Percentiles rank a stretch among this genome's conserved stretches.
phyloP scores from a whole-genome alignment of 768 basidiomycete species.

The Tricholoma hemisulphureum region DNA sequence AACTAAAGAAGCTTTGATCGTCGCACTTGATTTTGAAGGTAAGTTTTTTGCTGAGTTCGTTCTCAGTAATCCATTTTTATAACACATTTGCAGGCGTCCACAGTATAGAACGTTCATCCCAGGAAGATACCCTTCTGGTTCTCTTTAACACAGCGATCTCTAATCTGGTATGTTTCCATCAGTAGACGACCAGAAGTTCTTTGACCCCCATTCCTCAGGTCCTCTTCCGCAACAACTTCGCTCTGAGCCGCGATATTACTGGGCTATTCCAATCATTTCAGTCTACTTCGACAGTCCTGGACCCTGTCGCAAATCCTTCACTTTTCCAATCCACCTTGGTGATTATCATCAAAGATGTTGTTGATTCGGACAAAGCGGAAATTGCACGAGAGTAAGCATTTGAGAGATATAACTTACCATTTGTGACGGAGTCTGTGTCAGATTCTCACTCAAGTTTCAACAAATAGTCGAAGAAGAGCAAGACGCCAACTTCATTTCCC shows the following conservation, averaged over 20 bases:
- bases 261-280: constrained; percentile 64
- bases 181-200: not conserved
- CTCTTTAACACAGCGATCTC: constrained; percentile 67
- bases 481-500: constrained; percentile 60
- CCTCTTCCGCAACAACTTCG: constrained; percentile 65
- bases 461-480: constrained; percentile 64
- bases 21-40: constrained; percentile 68
- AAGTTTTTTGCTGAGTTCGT: not conserved
- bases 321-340: constrained; percentile 58
- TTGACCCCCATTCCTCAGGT: constrained; percentile 37
- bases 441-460: constrained; percentile 56
- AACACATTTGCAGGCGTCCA: constrained; percentile 45
- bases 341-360: constrained; percentile 69
- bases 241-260: constrained; percentile 59
- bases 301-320: constrained; percentile 56
- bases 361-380: constrained; percentile 58
- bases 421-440: constrained; percentile 18
- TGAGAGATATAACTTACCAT: not conserved
- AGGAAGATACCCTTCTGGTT: constrained; percentile 63
- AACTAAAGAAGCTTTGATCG: constrained; percentile 50
- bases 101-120: constrained; percentile 60
- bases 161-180: constrained; percentile 45
- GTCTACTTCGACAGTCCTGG: constrained; percentile 52
- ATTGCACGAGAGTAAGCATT: constrained; percentile 53
- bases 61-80: not conserved